phyloP scores from a whole-genome alignment of 108 stramenopile species.

The Licmophora abbreviata region DNA sequence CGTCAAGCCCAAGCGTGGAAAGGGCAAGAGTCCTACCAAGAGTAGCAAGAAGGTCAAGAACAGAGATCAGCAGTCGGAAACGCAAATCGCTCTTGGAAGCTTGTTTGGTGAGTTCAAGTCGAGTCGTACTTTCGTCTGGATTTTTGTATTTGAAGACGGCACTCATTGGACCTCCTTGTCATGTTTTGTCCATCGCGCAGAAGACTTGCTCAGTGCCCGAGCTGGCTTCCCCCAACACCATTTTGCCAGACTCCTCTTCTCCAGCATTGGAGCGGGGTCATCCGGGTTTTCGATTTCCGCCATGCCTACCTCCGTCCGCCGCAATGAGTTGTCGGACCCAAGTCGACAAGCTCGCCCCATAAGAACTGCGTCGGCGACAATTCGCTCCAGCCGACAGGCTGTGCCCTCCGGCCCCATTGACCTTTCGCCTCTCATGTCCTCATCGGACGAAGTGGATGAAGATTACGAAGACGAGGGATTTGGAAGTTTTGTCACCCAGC shows the following conservation, averaged over 20 bases:
- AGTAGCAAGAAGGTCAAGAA: slow-evolving; percentile 58
- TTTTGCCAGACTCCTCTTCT: background rate
- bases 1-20: slow-evolving; percentile 18
- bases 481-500: background rate
- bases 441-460: background rate
- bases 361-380: no score
- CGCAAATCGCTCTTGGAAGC: background rate
- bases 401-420: no score
- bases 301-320: no score
- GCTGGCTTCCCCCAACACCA: background rate
- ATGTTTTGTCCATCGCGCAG: slow-evolving; percentile 5
- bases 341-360: no score
- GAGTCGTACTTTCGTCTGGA: background rate
- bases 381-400: no score
- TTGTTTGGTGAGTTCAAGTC: background rate
- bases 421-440: background rate
- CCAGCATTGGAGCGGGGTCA: no score
- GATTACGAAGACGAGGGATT: slow-evolving; percentile 1
- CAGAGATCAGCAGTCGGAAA: slow-evolving; percentile 56
- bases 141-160: background rate
- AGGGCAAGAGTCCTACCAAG: slow-evolving; percentile 20
- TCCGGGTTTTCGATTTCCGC: no score
- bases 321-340: no score
- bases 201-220: background rate
- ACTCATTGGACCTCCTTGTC: background rate